Percentiles rank a stretch among this genome's conserved stretches.
These are phyloP conservation scores for Neonothopanus nambi DNA, from an alignment of 1,284 basidiomycete genomes.

Conservation along the genomic window DNA sequence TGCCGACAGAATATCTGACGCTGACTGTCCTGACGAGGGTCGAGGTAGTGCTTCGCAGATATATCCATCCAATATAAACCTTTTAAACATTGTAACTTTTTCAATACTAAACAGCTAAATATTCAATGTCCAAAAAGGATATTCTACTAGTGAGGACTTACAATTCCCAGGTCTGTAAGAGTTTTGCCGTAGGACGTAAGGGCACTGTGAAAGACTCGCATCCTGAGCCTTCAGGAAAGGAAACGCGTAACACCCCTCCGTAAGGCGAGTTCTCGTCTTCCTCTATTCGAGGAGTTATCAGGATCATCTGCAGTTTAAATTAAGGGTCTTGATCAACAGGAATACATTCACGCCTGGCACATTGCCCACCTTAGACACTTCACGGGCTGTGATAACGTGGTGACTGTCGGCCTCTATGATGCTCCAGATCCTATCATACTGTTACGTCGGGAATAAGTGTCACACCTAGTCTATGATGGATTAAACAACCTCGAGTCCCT, in stretches of 20 bases:
- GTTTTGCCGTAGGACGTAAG: constrained; percentile 55
- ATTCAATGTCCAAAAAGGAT: too few species aligned
- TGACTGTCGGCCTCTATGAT: constrained; percentile 58
- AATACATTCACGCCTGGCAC: background rate
- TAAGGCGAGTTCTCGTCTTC: constrained; percentile 42
- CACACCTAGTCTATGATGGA: background rate
- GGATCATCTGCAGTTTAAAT: constrained; percentile 71
- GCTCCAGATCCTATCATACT: constrained; percentile 73
- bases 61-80: constrained; percentile 59
- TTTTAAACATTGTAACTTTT: too few species aligned
- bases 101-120: too few species aligned
- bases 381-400: constrained; percentile 63
- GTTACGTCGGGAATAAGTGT: too few species aligned
- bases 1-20: constrained; percentile 54
- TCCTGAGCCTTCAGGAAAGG: constrained; percentile 58
- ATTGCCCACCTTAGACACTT: constrained; percentile 52
- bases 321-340: too few species aligned
- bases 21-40: constrained; percentile 33
- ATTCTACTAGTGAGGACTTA: too few species aligned
- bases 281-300: constrained; percentile 60
- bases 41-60: constrained; percentile 47
- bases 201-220: constrained; percentile 59
- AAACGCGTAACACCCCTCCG: constrained; percentile 50
- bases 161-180: too few species aligned
- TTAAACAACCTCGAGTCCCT: constrained; percentile 63